Evolutionary conservation across 2,329 filamentous ascomycete species (phyloP), one percentile per base, ranked within the genome.

Genomic region (Aspergillus sergii): DNA sequence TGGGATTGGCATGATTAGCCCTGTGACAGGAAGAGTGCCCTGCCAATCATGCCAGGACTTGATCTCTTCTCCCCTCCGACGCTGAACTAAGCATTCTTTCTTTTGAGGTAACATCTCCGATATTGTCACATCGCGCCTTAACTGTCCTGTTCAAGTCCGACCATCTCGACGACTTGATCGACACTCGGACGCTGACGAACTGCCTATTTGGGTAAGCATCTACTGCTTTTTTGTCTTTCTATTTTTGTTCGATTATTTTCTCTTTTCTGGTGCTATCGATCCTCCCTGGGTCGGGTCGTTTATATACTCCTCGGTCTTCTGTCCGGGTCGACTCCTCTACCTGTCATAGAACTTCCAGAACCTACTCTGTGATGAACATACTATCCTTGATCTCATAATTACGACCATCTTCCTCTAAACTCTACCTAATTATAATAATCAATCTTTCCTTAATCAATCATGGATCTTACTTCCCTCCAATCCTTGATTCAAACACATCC

Each of bases 401-500:
- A 28, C 58, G 32, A 19, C 21, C 14, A 14, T 21, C 32, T n/a
- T 50, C 26, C 21, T 43, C 28, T 61, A 36, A 36, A 45, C 26
- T 41, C 41, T 45, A 21, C 45, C 41, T 53, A 53, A 34, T 43
- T 32, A 28, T 32, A 39, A 34, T 45, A 61, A 48, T 34, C 51
- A 21, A 26, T 46, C 34, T 54, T 1, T 48, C 21, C 12, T 26
- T 14, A 48, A 26, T 48, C 23, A 64, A 61, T 57, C 57, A 75
- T 75, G 73, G 66, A 69, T 54, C 53, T 77, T n/a, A 60, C 73
- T 23, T 71, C 74, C 23, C 71, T 82, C 3, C 72, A 73, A 26
- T 64, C 71, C 19, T 68, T 81, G 51, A 74, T 82, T 32, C 74
- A 73, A 60, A 72, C 69, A 9, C 78, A 80, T 54, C 79, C 80